phyloP scores from a whole-genome alignment of 2,329 filamentous ascomycete species.

The Teratosphaeria nubilosa region DNA sequence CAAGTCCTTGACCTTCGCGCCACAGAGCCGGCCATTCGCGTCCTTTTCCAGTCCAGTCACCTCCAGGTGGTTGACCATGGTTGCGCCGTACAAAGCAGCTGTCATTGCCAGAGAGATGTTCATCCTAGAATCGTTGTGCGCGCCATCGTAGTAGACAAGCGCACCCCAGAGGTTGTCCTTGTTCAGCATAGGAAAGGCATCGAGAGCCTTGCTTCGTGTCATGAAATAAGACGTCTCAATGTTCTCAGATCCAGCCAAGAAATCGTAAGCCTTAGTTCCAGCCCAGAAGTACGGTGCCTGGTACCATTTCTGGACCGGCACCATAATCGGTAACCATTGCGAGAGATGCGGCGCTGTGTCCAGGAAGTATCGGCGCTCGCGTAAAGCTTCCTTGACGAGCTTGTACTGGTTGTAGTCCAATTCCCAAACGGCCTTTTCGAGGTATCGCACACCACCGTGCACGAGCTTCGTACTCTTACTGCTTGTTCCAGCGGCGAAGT shows the following conservation, averaged over 20 bases:
- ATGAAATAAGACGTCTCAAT: constrained; percentile 85
- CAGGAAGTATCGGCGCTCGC: constrained; percentile 74
- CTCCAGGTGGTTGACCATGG: constrained; percentile 73
- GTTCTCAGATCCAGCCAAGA: constrained; percentile 74
- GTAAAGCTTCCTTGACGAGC: constrained; percentile 70
- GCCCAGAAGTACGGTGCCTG: constrained; percentile 72
- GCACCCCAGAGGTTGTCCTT: constrained; percentile 68
- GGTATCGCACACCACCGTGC: constrained; percentile 72
- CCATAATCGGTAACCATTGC: constrained; percentile 71
- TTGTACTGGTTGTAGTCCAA: constrained; percentile 71
- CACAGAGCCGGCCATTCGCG: constrained; percentile 59
- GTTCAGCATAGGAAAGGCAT: constrained; percentile 83
- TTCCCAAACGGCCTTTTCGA: constrained; percentile 80
- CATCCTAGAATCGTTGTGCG: constrained; percentile 88
- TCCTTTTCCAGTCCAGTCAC: constrained; percentile 70
- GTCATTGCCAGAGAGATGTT: constrained; percentile 84
- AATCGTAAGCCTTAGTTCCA: constrained; percentile 73
- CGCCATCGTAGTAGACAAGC: constrained; percentile 83
- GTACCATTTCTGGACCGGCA: constrained; percentile 75
- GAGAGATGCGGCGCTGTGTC: constrained; percentile 76
- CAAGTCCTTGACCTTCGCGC: constrained; percentile 62
- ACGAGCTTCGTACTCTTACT: constrained; percentile 83
- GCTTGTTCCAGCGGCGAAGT: constrained; percentile 73
- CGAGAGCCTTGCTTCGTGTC: constrained; percentile 74
- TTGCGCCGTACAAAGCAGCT: constrained; percentile 75